phyloP scores from a whole-genome alignment of 305 asterid genomes.

The Fraxinus latifolia region DNA sequence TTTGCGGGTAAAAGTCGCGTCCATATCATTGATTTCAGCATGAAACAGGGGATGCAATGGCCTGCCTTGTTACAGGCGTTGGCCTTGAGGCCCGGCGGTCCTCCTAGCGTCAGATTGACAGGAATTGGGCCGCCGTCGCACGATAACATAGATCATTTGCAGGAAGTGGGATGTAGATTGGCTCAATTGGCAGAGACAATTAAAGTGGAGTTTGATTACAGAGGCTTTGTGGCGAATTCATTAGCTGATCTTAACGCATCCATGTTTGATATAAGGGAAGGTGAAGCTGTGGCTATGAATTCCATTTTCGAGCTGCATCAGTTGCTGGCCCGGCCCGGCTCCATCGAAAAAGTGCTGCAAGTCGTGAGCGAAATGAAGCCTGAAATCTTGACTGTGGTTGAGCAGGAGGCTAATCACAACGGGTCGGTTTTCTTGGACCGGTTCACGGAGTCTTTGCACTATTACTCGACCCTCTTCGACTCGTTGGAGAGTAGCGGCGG shows the following conservation, averaged over 20 bases:
- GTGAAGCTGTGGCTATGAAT: slow-evolving; percentile 72
- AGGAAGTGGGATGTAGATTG: slow-evolving; percentile 68
- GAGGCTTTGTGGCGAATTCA: slow-evolving; percentile 63
- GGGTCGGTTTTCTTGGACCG: slow-evolving; percentile 68
- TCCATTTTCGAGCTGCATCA: slow-evolving; percentile 80
- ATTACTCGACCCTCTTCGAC: slow-evolving; percentile 84
- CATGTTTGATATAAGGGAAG: slow-evolving; percentile 62
- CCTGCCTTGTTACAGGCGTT: slow-evolving; percentile 82
- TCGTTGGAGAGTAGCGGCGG: slow-evolving; percentile 63
- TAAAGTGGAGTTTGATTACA: slow-evolving; percentile 65
- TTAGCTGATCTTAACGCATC: slow-evolving; percentile 71
- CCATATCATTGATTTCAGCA: slow-evolving; percentile 78
- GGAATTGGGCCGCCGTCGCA: slow-evolving; percentile 76
- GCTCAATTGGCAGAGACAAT: slow-evolving; percentile 67
- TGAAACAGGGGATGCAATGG: slow-evolving; percentile 97
- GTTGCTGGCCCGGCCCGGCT: slow-evolving; percentile 59
- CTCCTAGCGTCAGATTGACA: slow-evolving; percentile 71
- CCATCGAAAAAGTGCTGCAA: slow-evolving; percentile 54
- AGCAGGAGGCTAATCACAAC: slow-evolving; percentile 86
- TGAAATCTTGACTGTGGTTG: slow-evolving; percentile 70
- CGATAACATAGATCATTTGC: slow-evolving; percentile 67
- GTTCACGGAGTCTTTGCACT: slow-evolving; percentile 71
- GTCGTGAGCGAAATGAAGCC: slow-evolving; percentile 61
- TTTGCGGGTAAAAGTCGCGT: slow-evolving; percentile 55
- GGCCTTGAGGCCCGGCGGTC: slow-evolving; percentile 76